Base-by-base conservation (phyloP, 2,329 filamentous ascomycete species). In the Chalaropsis ovoidea region DNA sequence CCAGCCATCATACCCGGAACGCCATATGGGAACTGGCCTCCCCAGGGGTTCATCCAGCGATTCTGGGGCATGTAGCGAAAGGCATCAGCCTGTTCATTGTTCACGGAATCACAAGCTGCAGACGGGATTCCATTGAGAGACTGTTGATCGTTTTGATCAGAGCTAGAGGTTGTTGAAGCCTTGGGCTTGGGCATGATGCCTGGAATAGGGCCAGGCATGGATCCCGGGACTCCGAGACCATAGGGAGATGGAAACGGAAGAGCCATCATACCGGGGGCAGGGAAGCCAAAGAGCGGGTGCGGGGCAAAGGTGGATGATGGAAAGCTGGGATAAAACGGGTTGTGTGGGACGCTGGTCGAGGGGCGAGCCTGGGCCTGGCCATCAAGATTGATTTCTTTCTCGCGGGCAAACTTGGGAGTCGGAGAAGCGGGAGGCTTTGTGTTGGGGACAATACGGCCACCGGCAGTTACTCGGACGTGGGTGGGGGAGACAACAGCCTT, bases 401-500 rank as follows among this genome's bases (percentile, higher is more conserved):
- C 65, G 31, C 54, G 63, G 15, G 54, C 42, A 17, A 45, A 42
- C 72, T 83, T 84, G 5, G 77, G 71, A 3, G 79, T 79, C 2
- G 81, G 81, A 8, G 82, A 84, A 4, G 76, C 75, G 1, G 79
- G 76, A 13, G 76, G 78, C 54, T 83, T 79, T 42, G 79, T 85
- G 70, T 87, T 87, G 61, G 84, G 84, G 0, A 87, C 85, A 70
- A 87, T 87, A 45, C 83, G 79, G 52, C 85, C 85, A 67, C 85
- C 84, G 67, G 85, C 85, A 22, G 85, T 87, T 62, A 87, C 85
- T 17, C 85, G 81, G 68, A 87, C 80, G 72, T 87, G 83, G 15
- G 83, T 85, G 7, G 85, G 85, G 42, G 85, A 87, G 3, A 83
- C 79, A n/a, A 87, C 85, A 11, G 84, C 83, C 71, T 85, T 84